Evolutionary conservation across 2,329 filamentous ascomycete genomes (phyloP).

Genomic region (Coniochaeta prunicola): DNA sequence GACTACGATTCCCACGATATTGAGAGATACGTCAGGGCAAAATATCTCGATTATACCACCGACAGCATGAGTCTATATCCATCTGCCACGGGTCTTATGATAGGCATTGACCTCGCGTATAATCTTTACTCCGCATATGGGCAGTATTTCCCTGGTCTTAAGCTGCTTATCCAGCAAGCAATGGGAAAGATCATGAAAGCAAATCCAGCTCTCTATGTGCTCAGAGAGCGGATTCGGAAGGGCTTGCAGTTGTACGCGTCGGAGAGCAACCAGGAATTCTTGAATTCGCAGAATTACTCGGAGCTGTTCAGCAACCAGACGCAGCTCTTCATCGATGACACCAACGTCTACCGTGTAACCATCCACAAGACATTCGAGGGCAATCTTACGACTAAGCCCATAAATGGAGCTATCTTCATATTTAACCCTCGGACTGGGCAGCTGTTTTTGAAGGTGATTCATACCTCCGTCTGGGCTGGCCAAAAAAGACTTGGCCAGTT

Average conservation of each 20-base stretch:
- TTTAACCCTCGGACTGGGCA: slow-evolving; percentile 99
- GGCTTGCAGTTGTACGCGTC: slow-evolving; percentile 96
- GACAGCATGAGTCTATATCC: slow-evolving; percentile 99
- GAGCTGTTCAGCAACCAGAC: slow-evolving; percentile 99
- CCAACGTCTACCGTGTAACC: slow-evolving; percentile 97
- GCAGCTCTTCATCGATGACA: slow-evolving; percentile 97
- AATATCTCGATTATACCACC: slow-evolving; percentile 97
- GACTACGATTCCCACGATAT: slow-evolving; percentile 99
- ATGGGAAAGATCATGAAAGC: slow-evolving; percentile 99
- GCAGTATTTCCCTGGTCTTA: slow-evolving; percentile 96
- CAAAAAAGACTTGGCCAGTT: slow-evolving; percentile 98
- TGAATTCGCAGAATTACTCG: slow-evolving; percentile 99
- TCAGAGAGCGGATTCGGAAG: slow-evolving; percentile 96
- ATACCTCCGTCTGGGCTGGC: slow-evolving; percentile 97
- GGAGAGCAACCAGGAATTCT: slow-evolving; percentile 97
- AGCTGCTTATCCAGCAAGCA: slow-evolving; percentile 90
- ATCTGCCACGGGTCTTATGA: slow-evolving; percentile 93
- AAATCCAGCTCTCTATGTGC: slow-evolving; percentile 90
- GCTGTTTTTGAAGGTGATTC: slow-evolving; percentile 97
- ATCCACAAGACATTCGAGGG: slow-evolving; percentile 99
- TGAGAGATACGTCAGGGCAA: slow-evolving; percentile 92
- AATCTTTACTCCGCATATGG: slow-evolving; percentile 98
- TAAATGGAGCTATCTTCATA: slow-evolving; percentile 99
- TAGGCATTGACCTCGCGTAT: slow-evolving; percentile 95
- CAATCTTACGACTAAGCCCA: slow-evolving; percentile 97